phyloP scores from a whole-genome alignment of 768 basidiomycete species.

The Amanita muscaria region DNA sequence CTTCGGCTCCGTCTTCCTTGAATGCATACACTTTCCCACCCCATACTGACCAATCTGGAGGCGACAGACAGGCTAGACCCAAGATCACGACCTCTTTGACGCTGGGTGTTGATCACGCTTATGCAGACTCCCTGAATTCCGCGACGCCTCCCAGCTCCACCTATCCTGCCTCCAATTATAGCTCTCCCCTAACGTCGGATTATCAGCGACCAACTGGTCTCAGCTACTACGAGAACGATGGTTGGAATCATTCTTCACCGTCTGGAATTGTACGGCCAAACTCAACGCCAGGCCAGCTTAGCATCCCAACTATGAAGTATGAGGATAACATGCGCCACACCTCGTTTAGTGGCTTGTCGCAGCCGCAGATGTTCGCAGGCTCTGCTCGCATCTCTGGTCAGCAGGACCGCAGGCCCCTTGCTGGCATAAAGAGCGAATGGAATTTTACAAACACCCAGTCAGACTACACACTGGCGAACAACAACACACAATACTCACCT shows the following conservation, averaged over 20 bases:
- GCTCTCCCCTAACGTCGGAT: constrained; percentile 39
- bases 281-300: constrained; percentile 54
- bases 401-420: constrained; percentile 49
- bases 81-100: constrained; percentile 41
- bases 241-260: constrained; percentile 42
- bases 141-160: constrained; percentile 41
- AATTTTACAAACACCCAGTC: constrained; percentile 40
- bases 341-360: constrained; percentile 52
- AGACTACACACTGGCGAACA: constrained; percentile 46
- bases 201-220: constrained; percentile 35
- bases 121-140: constrained; percentile 39
- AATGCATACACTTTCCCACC: constrained; percentile 51
- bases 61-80: constrained; percentile 32
- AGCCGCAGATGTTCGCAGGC: constrained; percentile 55
- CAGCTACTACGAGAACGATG: constrained; percentile 41
- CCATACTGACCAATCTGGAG: constrained; percentile 28
- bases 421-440: constrained; percentile 65
- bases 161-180: constrained; percentile 38
- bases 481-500: constrained; percentile 33
- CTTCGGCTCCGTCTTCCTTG: constrained; percentile 34
- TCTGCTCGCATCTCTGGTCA: constrained; percentile 67
- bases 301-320: constrained; percentile 52
- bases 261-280: constrained; percentile 57
- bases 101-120: constrained; percentile 25
- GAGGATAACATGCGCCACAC: constrained; percentile 64